Evolutionary conservation across 2,329 filamentous ascomycete species (phyloP), one percentile per base, ranked within the genome.

Genomic region (Thelonectria rubi): DNA sequence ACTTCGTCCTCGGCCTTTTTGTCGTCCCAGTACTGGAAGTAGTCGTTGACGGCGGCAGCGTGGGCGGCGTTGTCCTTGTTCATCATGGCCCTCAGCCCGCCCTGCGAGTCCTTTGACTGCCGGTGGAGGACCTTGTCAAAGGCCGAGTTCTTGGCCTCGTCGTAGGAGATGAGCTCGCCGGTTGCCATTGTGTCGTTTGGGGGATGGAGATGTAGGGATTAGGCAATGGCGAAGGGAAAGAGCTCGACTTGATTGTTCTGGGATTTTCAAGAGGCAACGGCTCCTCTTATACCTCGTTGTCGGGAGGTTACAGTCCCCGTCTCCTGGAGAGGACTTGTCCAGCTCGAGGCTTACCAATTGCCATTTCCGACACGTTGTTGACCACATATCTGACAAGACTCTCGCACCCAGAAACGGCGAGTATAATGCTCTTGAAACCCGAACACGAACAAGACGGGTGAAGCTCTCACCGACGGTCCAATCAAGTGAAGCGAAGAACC

Each of bases 21-120:
- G 81, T 93, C 89, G 78, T 95, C 92, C 90, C 91, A 95, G 76
- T 94, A 91, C 84, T 94, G 94, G 82, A 94, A 95, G 80, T 95
- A 95, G 75, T 94, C 91, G 70, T 94, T 90, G 18, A 92, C 85
- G 18, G 92, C 91, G 58, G 89, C 88, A 73, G 91, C 87, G 71
- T 94, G 89, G 1, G 92, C 91, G 11, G 81, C 74, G 42, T 69
- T 72, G 77, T 94, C 88, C 80, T 97, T 97, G 75, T 84, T 83
- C 69, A 95, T 81, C 88, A 97, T 93, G 71, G 93, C 90, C 69
- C 86, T 81, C 70, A 97, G 85, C 64, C 92, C 91, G 69, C 89
- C 91, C 50, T 82, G 78, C 30, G 86, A 84, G 69, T 86, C 78
- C 37, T 90, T 82, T 53, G 91, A 91, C 65, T 78, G 74, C 67